Conservation (phyloP, 2,329 filamentous ascomycete species). For the Fusarium albosuccineum region DNA sequence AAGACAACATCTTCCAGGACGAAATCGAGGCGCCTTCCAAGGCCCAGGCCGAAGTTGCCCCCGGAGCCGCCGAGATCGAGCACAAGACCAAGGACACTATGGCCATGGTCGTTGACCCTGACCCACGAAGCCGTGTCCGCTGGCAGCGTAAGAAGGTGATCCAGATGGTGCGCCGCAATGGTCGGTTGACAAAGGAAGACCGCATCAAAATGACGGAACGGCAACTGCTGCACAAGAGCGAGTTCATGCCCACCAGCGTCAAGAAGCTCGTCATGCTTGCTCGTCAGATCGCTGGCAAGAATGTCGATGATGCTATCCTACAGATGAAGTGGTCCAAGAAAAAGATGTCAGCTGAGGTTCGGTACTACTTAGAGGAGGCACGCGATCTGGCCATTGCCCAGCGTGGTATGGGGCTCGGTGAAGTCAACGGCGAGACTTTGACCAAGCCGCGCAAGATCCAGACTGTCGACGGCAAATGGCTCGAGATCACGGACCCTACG, state of each 20-base stretch:
- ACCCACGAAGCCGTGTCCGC: conserved; percentile 75
- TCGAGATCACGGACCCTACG: conserved; percentile 80
- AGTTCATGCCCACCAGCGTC: conserved; percentile 82
- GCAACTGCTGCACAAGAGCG: conserved; percentile 69
- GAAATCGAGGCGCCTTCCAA: conserved; percentile 58
- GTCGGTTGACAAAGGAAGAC: conserved; percentile 67
- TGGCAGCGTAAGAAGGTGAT: conserved; percentile 91
- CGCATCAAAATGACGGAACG: conserved; percentile 75
- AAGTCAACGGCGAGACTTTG: conserved; percentile 56
- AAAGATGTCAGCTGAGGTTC: conserved; percentile 85
- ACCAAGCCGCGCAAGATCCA: conserved; percentile 67
- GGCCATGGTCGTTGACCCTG: conserved; percentile 78
- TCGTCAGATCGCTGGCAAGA: conserved; percentile 91
- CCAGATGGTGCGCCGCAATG: conserved; percentile 75
- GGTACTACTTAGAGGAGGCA: conserved; percentile 83
- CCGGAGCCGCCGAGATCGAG: conserved; percentile 51
- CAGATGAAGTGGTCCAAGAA: conserved; percentile 98
- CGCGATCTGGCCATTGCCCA: conserved; percentile 83
- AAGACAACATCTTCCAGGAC: conserved; percentile 74
- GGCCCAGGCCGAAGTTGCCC: conserved; percentile 23
- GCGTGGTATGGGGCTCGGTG: conserved; percentile 85
- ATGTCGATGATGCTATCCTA: conserved; percentile 90
- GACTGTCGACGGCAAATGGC: conserved; percentile 80
- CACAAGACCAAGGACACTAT: conserved; percentile 64
- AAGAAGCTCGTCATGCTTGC: conserved; percentile 94